A percentile compares a stretch with the other conserved stretches of the same genome.
These are phyloP conservation scores for Thelonectria discophora DNA, from an alignment of 2,329 filamentous ascomycete species.

Conservation along the genomic window DNA sequence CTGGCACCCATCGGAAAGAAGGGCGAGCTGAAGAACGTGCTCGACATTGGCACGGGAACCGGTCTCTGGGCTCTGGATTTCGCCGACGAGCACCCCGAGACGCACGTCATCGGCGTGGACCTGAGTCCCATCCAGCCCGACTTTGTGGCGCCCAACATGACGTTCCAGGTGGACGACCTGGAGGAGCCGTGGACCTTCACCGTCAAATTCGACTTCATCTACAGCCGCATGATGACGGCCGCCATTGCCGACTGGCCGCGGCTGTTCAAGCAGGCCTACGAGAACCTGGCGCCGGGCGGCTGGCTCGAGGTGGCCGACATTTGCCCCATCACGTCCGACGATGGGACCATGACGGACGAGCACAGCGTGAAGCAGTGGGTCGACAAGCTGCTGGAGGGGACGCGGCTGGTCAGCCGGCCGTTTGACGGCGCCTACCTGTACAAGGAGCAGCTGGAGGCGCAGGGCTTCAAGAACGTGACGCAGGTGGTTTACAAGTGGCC, in stretches of 20 bases:
- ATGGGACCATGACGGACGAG: conserved; percentile 3
- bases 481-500: conserved; percentile 58
- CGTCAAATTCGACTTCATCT: conserved; percentile 41
- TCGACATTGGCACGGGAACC: conserved; percentile 42
- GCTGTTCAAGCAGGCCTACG: conserved; percentile 37
- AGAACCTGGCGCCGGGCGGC: conserved; percentile 30
- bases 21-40: conserved; percentile 32
- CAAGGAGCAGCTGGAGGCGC: conserved; percentile 4
- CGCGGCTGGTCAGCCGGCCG: background rate
- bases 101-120: conserved; percentile 35
- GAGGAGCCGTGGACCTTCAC: conserved; percentile 40
- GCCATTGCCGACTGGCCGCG: conserved; percentile 32
- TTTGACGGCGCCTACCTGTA: conserved; percentile 2
- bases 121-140: conserved; percentile 37
- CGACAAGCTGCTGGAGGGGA: background rate
- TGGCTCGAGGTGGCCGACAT: background rate
- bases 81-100: conserved; percentile 33
- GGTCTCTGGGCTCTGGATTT: conserved; percentile 43
- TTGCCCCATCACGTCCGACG: conserved; percentile 3
- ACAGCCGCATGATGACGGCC: conserved; percentile 38
- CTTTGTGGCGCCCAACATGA: conserved; percentile 37
- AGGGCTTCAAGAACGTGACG: conserved; percentile 42
- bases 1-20: conserved; percentile 28
- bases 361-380: background rate
- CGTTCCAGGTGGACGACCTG: conserved; percentile 40